Base-by-base conservation (phyloP, 2,329 filamentous ascomycete species). In the Cucurbitaria berberidis region DNA sequence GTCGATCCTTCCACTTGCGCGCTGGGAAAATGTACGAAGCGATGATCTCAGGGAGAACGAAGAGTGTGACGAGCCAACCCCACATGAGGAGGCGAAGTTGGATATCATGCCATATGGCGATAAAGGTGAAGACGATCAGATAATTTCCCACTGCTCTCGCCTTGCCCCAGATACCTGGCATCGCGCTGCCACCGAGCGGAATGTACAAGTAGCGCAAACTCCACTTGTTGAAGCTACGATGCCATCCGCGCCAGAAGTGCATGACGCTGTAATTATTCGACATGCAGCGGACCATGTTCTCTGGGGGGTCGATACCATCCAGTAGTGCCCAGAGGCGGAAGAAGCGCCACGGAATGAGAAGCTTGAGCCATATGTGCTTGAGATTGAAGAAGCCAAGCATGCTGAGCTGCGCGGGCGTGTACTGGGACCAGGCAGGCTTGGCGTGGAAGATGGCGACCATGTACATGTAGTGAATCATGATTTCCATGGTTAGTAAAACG, bases 201-300 rank as follows among this genome's bases (percentile, higher is more conserved):
- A 98, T 83, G 75, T 96, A 99, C 59, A 99, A 86, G 77, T 99
- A 99, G 21, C 95, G 87, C 45, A 98, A 83, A 51, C 95, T 84
- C 92, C 93, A 99, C 62, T 92, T 89, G 78, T 98, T 98, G 81
- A 91, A 98, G 59, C 87, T 91, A 46, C 93, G 88, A 77, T 99
- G 95, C 96, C 96, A 99, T 27, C 87, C 88, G 57, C 95, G 90
- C 95, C 95, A 99, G 78, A 99, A 99, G 18, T 88, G 87, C 35
- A 93, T 83, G 0, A 91, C 89, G 60, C 89, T 93, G 79, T 93
- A 97, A 75, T 98, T 98, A 79, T 99, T 87, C 69, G 88, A 93
- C 77, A 97, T 91, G 76, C 96, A 99, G 63, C 95, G 90, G 48
- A 97, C 85, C 91, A 99, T 97, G 78, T 99, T 99, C 78, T 99